A percentile compares a stretch with the other conserved stretches of the same genome.
Evolutionary conservation across 176 grass and related monocot species (phyloP).

Genomic region (Musa itinerans): DNA sequence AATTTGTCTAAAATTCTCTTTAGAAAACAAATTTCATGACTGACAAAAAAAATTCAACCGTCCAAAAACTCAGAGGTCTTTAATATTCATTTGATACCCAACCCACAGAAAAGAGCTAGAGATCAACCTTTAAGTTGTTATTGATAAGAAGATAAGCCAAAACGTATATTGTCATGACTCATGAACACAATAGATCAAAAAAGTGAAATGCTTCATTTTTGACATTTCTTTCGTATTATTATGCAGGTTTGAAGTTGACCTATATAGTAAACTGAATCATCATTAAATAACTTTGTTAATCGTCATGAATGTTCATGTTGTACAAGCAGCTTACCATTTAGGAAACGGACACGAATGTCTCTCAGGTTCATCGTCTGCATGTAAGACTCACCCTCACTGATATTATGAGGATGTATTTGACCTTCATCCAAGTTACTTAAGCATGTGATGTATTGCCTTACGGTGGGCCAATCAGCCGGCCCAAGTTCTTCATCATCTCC

Average conservation of each 20-base stretch:
- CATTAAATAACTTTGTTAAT: not conserved
- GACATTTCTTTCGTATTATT: too few relatives aligned
- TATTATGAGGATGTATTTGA: conserved; percentile 63
- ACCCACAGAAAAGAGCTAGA: too few relatives aligned
- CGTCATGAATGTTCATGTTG: not conserved
- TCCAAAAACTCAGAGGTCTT: too few relatives aligned
- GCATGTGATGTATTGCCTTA: conserved; percentile 77
- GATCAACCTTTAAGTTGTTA: too few relatives aligned
- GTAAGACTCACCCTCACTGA: conserved; percentile 34
- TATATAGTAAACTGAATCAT: not conserved
- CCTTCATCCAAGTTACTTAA: conserved; percentile 70
- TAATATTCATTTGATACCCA: too few relatives aligned
- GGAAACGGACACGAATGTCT: conserved; percentile 71
- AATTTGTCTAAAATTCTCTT: too few relatives aligned
- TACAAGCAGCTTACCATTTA: conserved; percentile 59
- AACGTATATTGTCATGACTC: not conserved
- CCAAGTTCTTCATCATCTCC: conserved; percentile 95
- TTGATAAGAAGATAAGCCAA: too few relatives aligned
- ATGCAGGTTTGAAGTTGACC: not conserved
- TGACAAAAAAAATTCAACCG: not conserved
- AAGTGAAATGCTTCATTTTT: not conserved
- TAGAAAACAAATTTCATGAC: not conserved
- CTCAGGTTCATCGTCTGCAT: conserved; percentile 50
- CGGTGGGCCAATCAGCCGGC: conserved; percentile 75
- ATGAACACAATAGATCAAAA: not conserved